Conservation (phyloP, 179 eudicot species). For the Monotropa hypopitys region DNA sequence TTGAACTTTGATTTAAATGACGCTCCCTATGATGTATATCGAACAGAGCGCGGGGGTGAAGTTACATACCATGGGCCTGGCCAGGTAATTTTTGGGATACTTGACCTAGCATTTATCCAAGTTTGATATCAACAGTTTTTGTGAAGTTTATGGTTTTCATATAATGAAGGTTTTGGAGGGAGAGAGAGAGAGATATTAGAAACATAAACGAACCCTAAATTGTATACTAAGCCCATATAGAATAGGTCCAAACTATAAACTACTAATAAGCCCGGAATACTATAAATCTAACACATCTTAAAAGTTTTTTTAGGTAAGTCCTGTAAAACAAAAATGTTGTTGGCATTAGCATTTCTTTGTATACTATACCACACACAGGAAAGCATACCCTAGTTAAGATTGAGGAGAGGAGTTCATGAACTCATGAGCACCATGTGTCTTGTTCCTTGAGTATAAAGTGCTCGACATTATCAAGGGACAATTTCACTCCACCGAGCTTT, state of each 20-base stretch:
- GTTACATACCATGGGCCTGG: slow-evolving; percentile 99
- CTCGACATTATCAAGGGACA: neutral
- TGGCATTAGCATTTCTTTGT: neutral
- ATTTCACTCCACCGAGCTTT: neutral
- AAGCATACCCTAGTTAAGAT: neutral
- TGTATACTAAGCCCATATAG: too few relatives aligned
- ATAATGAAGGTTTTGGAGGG: too few relatives aligned
- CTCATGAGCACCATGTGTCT: neutral
- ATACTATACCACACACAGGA: neutral
- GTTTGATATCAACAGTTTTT: neutral
- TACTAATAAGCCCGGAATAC: too few relatives aligned
- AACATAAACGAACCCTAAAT: too few relatives aligned
- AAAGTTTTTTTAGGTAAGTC: neutral
- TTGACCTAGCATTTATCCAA: neutral
- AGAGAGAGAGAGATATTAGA: too few relatives aligned
- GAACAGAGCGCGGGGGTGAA: slow-evolving; percentile 93
- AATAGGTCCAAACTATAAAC: too few relatives aligned
- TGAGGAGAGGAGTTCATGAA: neutral
- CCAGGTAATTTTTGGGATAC: slow-evolving; percentile 36
- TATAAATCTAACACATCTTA: too few relatives aligned
- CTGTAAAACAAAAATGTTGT: too few relatives aligned
- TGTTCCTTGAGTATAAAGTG: neutral
- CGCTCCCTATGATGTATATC: slow-evolving; percentile 54
- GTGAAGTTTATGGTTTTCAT: neutral
- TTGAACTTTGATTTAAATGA: slow-evolving; percentile 51